Percentiles rank a stretch among this genome's conserved stretches.
Conservation (phyloP, 2,329 filamentous ascomycete genomes). For the Nemania sp. region DNA sequence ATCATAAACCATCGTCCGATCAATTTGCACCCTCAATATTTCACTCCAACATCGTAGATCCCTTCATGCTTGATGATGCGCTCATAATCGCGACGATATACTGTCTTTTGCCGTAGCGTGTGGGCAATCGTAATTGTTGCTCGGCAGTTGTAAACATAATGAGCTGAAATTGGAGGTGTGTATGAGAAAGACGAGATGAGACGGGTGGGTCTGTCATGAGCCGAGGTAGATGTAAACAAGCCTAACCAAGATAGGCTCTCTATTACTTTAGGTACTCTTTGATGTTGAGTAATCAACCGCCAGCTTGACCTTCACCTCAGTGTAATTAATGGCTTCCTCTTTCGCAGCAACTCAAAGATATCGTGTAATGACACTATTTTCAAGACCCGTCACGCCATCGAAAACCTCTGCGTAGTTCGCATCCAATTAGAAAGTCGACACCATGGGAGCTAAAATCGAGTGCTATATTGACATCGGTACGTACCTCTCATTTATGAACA, state of each 20-base stretch:
- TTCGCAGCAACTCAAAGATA: neutral
- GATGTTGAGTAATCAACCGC: conserved; percentile 12
- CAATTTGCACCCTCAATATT: neutral
- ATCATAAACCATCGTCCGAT: neutral
- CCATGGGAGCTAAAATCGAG: conserved; percentile 66
- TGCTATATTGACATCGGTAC: conserved; percentile 70
- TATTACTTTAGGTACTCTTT: neutral
- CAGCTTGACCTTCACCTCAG: neutral
- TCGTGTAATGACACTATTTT: neutral
- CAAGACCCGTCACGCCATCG: conserved; percentile 1
- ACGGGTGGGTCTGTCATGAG: neutral
- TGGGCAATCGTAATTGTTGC: too few species aligned
- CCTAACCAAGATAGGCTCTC: neutral
- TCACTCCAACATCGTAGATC: neutral
- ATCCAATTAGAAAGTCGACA: conserved; percentile 12
- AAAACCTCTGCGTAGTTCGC: neutral
- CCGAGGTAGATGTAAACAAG: neutral
- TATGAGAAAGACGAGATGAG: neutral
- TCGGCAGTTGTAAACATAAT: too few species aligned
- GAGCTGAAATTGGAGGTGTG: neutral
- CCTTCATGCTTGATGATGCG: neutral
- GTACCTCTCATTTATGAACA: conserved; percentile 27
- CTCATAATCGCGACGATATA: too few species aligned
- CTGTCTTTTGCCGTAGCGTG: too few species aligned
- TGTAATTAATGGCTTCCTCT: too few species aligned